A percentile compares a stretch with the other conserved stretches of the same genome.
Evolutionary conservation across 768 basidiomycete species (phyloP).

Genomic region (Leccinellum luteum): DNA sequence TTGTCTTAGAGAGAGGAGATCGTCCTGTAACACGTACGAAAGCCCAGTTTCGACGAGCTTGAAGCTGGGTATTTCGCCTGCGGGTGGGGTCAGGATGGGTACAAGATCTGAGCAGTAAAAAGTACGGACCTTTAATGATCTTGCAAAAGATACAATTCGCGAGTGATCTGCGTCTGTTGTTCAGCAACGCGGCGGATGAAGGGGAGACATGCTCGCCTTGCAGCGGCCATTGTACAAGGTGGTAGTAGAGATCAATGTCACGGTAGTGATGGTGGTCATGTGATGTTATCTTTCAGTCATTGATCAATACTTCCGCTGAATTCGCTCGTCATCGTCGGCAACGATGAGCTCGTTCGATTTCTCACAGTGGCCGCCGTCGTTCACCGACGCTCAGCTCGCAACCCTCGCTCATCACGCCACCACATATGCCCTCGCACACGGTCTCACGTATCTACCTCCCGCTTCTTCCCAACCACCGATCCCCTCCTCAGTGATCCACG

Average conservation of each 20-base stretch:
- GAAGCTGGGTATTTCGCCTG: conserved; percentile 87
- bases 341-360: conserved; percentile 42
- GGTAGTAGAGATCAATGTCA: not conserved
- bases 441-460: conserved; percentile 77
- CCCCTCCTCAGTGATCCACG: conserved; percentile 80
- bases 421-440: conserved; percentile 82
- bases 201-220: conserved; percentile 17
- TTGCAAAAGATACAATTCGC: conserved; percentile 89
- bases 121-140: conserved; percentile 75
- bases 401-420: conserved; percentile 64
- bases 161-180: conserved; percentile 41
- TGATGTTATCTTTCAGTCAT: not conserved
- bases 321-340: not conserved
- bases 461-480: conserved; percentile 41
- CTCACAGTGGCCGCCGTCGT: conserved; percentile 70
- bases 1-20: not conserved
- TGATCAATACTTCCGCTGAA: not conserved
- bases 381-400: conserved; percentile 57
- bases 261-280: not conserved
- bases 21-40: conserved; percentile 49
- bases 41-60: conserved; percentile 78
- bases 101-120: not conserved
- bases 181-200: not conserved
- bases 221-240: conserved; percentile 11
- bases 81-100: not conserved